A percentile compares a stretch with the other conserved stretches of the same genome.
phyloP scores from a whole-genome alignment of 352 stramenopile genomes.

The Globisporangium acanthophoron region DNA sequence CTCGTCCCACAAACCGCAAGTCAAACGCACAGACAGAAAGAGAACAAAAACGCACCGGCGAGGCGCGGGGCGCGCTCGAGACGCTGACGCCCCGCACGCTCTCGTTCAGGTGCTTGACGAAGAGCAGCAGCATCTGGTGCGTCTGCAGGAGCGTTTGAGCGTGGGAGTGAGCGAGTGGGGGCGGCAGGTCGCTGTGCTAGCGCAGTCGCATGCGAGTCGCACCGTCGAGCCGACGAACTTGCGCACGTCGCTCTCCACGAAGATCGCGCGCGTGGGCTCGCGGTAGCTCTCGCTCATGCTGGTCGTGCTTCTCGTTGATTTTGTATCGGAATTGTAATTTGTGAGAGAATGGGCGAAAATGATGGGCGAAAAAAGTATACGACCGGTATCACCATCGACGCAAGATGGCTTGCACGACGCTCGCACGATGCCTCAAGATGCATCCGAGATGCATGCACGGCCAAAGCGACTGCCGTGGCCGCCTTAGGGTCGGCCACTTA shows the following conservation, averaged over 20 bases:
- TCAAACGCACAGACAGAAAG: not conserved
- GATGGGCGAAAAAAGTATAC: too few relatives aligned
- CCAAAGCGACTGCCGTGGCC: too few relatives aligned
- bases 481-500: too few relatives aligned
- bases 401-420: too few relatives aligned
- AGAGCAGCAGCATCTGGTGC: constrained; percentile 77
- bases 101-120: constrained; percentile 79
- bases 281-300: constrained; percentile 22
- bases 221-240: constrained; percentile 69
- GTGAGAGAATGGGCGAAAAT: too few relatives aligned
- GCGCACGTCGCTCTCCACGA: constrained; percentile 62
- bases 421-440: too few relatives aligned
- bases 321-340: too few relatives aligned
- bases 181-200: too few relatives aligned
- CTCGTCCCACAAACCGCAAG: not conserved
- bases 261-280: constrained; percentile 72
- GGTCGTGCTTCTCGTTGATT: too few relatives aligned
- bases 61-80: constrained; percentile 60
- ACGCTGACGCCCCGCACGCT: constrained; percentile 61
- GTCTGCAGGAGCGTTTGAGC: constrained; percentile 23
- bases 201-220: constrained; percentile 2
- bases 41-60: constrained; percentile 29
- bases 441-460: too few relatives aligned
- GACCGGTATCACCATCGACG: too few relatives aligned
- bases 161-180: too few relatives aligned